These are phyloP conservation scores for Amylocystis lapponica DNA, from an alignment of 768 basidiomycete species.

Conservation along the genomic window DNA sequence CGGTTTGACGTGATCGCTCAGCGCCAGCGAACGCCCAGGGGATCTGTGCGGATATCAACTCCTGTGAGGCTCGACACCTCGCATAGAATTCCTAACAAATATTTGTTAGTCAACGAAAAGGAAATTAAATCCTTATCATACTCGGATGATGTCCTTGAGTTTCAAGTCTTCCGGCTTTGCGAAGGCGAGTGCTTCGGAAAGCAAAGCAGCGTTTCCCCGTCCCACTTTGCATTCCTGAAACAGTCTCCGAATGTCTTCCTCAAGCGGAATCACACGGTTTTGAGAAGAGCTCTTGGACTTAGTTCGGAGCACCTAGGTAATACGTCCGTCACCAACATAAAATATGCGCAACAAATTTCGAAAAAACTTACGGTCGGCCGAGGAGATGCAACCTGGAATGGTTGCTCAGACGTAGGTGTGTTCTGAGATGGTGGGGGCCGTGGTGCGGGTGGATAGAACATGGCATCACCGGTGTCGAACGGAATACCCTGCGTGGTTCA, in stretches of 20 bases:
- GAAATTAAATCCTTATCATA: constrained; percentile 16
- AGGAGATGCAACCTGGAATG: neutral
- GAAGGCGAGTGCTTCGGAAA: constrained; percentile 64
- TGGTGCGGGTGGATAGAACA: constrained; percentile 64
- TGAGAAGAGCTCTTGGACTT: constrained; percentile 23
- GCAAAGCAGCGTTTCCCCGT: constrained; percentile 69
- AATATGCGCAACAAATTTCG: neutral
- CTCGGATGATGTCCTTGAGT: constrained; percentile 59
- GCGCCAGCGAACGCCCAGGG: constrained; percentile 87
- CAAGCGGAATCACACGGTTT: constrained; percentile 54
- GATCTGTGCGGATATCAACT: constrained; percentile 81
- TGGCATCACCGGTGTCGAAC: constrained; percentile 71
- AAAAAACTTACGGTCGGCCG: constrained; percentile 10
- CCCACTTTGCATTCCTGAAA: constrained; percentile 85
- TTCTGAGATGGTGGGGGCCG: constrained; percentile 9
- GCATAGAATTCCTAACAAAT: constrained; percentile 69
- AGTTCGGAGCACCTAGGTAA: constrained; percentile 4
- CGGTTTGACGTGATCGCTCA: constrained; percentile 50
- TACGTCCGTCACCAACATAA: neutral
- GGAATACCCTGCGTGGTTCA: constrained; percentile 54
- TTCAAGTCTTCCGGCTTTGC: constrained; percentile 68
- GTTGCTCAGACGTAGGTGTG: too few species aligned
- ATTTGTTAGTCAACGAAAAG: constrained; percentile 3
- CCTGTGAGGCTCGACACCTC: constrained; percentile 78
- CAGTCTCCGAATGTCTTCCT: constrained; percentile 80